Evolutionary conservation across 441 rosid species (phyloP).

Genomic region (Euphorbia neoarborescens): DNA sequence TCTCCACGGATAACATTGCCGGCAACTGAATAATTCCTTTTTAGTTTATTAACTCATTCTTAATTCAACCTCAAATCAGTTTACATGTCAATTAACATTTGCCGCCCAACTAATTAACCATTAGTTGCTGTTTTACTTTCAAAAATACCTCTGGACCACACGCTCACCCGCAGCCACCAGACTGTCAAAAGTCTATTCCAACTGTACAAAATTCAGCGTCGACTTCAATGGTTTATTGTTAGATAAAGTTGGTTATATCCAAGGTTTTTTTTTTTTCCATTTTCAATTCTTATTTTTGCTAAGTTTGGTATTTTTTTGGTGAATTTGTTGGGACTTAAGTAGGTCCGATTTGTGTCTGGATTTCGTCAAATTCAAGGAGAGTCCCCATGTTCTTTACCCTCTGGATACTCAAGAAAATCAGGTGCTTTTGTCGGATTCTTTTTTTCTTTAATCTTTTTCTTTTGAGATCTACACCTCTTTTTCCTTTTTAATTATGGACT

Average conservation of each 20-base stretch:
- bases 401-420: slow-evolving; percentile 33
- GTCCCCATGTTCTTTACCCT: slow-evolving; percentile 33
- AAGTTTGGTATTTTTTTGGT: not conserved
- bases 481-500: not conserved
- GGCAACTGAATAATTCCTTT: no score
- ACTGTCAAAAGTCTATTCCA: not conserved
- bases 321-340: not conserved
- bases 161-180: not conserved
- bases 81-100: no score
- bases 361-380: slow-evolving; percentile 24
- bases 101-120: no score
- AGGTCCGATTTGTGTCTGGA: slow-evolving; percentile 10
- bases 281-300: not conserved
- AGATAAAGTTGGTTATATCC: not conserved
- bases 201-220: not conserved
- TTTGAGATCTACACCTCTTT: slow-evolving; percentile 23
- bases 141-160: not conserved
- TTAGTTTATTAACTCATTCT: no score
- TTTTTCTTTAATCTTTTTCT: not conserved
- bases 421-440: slow-evolving; percentile 25
- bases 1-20: no score
- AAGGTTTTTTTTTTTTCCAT: no score
- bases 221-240: not conserved
- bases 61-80: no score
- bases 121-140: no score